These are phyloP conservation scores for Passiflora organensis DNA, from an alignment of 345 rosid species.

Conservation along the genomic window DNA sequence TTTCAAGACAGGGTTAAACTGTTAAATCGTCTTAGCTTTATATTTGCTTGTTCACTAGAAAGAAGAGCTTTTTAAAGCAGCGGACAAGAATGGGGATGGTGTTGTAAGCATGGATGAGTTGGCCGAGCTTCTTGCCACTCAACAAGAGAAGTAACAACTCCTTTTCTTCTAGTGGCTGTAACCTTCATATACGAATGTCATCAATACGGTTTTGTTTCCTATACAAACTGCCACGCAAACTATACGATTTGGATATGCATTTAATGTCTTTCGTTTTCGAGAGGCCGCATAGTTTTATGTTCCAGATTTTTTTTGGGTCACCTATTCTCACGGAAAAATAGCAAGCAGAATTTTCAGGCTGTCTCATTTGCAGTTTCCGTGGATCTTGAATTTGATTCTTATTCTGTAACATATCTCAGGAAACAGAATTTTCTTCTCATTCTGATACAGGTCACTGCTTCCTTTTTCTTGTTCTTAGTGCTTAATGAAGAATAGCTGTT, in stretches of 20 bases:
- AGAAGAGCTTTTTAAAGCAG: slow-evolving; percentile 85
- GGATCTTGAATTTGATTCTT: no score
- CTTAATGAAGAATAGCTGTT: no score
- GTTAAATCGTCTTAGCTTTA: slow-evolving; percentile 19
- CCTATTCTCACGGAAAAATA: no score
- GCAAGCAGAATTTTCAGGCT: no score
- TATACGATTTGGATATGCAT: not conserved
- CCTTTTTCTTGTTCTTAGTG: no score
- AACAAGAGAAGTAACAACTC: slow-evolving; percentile 73
- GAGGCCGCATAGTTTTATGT: not conserved
- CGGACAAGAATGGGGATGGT: slow-evolving; percentile 83
- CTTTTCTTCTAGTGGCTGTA: slow-evolving; percentile 5
- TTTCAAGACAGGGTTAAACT: not conserved
- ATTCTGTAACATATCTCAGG: no score
- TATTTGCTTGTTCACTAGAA: slow-evolving; percentile 47
- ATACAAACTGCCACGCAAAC: not conserved
- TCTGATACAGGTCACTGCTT: no score
- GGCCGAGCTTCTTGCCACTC: slow-evolving; percentile 79
- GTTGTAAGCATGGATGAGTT: slow-evolving; percentile 90
- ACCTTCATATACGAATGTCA: slow-evolving; percentile 4
- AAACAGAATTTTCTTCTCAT: no score
- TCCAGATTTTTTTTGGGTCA: not conserved
- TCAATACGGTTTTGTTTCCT: not conserved
- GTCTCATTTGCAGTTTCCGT: no score
- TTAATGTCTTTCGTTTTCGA: not conserved